phyloP scores from a whole-genome alignment of 2,329 filamentous ascomycete species.

The Penicillium polonicum region DNA sequence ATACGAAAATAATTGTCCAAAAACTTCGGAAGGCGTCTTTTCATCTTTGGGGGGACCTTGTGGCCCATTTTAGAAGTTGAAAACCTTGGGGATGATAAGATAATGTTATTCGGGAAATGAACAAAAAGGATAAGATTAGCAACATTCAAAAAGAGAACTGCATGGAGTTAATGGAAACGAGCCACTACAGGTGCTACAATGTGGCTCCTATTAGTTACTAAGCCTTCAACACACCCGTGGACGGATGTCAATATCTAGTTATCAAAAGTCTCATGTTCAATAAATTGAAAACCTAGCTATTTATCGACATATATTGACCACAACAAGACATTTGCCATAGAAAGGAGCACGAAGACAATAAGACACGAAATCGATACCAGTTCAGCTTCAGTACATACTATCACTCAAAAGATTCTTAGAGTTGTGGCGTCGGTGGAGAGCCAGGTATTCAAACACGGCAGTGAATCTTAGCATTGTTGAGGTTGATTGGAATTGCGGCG shows the following conservation, averaged over 20 bases:
- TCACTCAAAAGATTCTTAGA: too few species aligned
- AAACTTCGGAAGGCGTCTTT: background rate
- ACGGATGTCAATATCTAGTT: background rate
- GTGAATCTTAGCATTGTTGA: conserved; percentile 6
- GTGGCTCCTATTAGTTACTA: background rate
- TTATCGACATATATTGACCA: background rate
- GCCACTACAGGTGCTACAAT: background rate
- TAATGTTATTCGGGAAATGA: background rate
- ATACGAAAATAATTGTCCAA: background rate
- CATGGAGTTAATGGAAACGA: too few species aligned
- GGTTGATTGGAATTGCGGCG: conserved; percentile 7
- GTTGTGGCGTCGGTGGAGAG: too few species aligned
- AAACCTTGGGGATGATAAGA: conserved; percentile 11
- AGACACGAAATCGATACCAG: background rate
- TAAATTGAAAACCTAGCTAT: background rate
- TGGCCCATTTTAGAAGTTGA: background rate
- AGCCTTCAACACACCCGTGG: too few species aligned
- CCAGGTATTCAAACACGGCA: conserved; percentile 1
- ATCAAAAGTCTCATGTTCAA: background rate
- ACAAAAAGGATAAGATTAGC: background rate
- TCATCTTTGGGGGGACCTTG: conserved; percentile 4
- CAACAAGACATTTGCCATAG: background rate
- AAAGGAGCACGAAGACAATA: background rate
- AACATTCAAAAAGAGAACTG: too few species aligned
- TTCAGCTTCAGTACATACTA: too few species aligned